Base-by-base conservation (phyloP, 2,329 filamentous ascomycete genomes). In the Xylaria sp. region DNA sequence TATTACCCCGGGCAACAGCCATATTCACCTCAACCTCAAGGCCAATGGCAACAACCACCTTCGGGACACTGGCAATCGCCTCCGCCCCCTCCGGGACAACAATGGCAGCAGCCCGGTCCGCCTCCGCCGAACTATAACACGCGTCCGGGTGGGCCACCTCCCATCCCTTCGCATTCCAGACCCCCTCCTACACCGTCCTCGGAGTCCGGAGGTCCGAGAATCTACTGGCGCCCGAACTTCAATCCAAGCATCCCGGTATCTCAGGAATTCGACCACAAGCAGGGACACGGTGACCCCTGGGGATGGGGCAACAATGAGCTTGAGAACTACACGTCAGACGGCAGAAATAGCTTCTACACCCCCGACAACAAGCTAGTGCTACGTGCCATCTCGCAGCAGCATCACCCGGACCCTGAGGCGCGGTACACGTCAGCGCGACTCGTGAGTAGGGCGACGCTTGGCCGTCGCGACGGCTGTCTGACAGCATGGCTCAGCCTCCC, bases 241-340 rank as follows among this genome's bases (percentile, higher is more conserved):
- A 76, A 80, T 33, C 81, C 84, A 0, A 77, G 80, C 15, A 79
- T 80, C 2, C 81, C 85, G 0, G 80, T 89, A 3, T 80, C 80
- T 0, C 77, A 80, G 3, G 83, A 88, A 70, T 89, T 88, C 80
- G 79, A 85, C 4, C 83, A 86, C 36, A 86, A 88, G 75, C 80
- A 85, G 56, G 83, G 84, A 33, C 84, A 84, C 40, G 87, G 87
- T 33, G 70, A 75, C 4, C 83, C 82, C n/a, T 83, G 87, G 73
- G 87, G 87, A 44, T 89, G 87, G 87, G 87, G 87, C 26, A 89
- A 89, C 74, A 84, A 87, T 68, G 87, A 89, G 79, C 79, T 86
- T 58, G 83, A 89, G 77, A 84, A 86, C 78, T 89, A 89, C 75
- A 85, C 85, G 6, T 78, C 82, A 40, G 76, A 79, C 11, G 76